Percentiles rank a stretch among this genome's conserved stretches.
phyloP scores from a whole-genome alignment of 1,284 basidiomycete species.

The Ceratobasidium sp. region DNA sequence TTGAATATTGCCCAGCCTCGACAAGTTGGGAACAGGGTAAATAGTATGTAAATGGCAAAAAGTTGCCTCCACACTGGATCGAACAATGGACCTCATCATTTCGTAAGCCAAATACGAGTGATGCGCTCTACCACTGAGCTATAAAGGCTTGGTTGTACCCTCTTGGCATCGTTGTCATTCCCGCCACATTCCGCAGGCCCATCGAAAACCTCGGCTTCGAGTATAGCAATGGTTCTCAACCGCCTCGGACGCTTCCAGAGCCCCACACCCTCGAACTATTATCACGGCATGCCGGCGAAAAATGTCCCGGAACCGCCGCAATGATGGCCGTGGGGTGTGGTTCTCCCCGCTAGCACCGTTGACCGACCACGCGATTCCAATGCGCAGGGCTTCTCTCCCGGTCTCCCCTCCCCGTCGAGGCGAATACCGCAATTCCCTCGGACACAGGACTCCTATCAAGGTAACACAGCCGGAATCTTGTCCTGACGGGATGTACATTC shows the following conservation, averaged over 20 bases:
- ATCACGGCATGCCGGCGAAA: not conserved
- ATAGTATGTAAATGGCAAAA: not conserved
- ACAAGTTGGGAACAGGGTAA: no score
- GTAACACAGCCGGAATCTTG: not conserved
- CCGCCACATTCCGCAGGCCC: no score
- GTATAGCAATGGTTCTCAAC: not conserved
- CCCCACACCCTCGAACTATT: not conserved
- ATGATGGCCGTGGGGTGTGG: not conserved
- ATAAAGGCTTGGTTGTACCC: conserved; percentile 27
- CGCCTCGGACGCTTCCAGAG: not conserved
- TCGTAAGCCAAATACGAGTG: conserved; percentile 21
- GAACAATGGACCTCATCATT: conserved; percentile 40
- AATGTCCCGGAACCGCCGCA: not conserved
- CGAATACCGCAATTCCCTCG: not conserved
- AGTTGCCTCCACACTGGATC: conserved; percentile 39
- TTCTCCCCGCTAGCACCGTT: not conserved
- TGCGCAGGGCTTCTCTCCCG: not conserved
- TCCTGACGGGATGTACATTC: not conserved
- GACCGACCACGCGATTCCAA: not conserved
- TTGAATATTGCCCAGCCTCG: no score
- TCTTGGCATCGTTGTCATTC: not conserved
- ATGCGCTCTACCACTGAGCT: conserved; percentile 44
- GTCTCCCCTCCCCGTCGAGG: not conserved
- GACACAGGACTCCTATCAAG: not conserved
- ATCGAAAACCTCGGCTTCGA: not conserved